Base-by-base conservation (phyloP, 2,329 filamentous ascomycete genomes). In the Aspergillus alliaceus region DNA sequence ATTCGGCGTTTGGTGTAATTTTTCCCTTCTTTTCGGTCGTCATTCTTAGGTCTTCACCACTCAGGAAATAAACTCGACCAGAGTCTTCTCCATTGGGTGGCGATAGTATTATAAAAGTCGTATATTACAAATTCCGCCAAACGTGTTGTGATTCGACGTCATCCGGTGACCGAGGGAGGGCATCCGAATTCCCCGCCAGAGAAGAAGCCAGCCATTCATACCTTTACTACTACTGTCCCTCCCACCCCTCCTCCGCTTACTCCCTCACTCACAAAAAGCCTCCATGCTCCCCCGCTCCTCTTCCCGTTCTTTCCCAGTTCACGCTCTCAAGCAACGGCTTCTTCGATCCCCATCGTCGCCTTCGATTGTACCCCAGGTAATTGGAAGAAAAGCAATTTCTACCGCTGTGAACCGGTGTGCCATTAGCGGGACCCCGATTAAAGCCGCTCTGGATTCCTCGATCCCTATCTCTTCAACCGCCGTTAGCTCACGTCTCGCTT, bases 401-500 rank as follows among this genome's bases (percentile, higher is more conserved):
- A 62, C 61, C 2, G 40, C 52, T 48, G 39, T 51, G 34, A 50
- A 39, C 35, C 53, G 50, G 25, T 50, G 15, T 29, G 12, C 46
- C 14, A 40, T 56, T 27, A 32, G 22, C 37, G 14, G n/a, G 31
- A 40, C 31, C 35, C 24, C 25, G 20, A 61, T 42, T 14, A 53
- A 46, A 52, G 39, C 29, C 51, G 42, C 59, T 56, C 68, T 73
- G 70, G 70, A 63, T 64, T 60, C 63, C 56, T 31, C 59, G 25
- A 47, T 54, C 40, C 40, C 59, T 20, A 27, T 54, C 14, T 52
- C 55, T 37, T 55, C 61, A 53, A 64, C 60, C 58, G 31, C 58
- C 32, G 48, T 62, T 40, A 53, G 50, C 14, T 64, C 69, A 39
- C 75, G 78, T 53, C 72, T 80, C 27, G 66, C 71, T 42, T 71